Base-by-base conservation (phyloP, 768 basidiomycete genomes). In the Fistulinella prunicolor region DNA sequence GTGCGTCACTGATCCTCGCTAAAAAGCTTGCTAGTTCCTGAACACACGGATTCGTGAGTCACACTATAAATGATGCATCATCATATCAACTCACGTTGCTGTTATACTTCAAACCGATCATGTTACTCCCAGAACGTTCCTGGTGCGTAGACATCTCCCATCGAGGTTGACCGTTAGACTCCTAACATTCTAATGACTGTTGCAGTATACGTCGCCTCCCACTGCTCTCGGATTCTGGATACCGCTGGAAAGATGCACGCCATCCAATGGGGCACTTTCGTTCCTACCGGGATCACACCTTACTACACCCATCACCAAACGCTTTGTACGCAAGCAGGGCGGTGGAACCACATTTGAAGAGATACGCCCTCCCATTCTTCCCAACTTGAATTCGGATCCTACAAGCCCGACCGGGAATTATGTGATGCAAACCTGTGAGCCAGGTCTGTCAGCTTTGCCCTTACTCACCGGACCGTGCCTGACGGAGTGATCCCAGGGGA, bases 191-290 rank as follows among this genome's bases (percentile, higher is more conserved):
- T 51, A 23, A 60, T 22, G 6, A 36, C 10, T 39, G 12, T 24
- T 69, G 36, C 64, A 98, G 83, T 97, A 95, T 69, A 96, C 94
- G 9, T 75, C 88, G 34, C 96, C 96, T 10, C 89, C 89, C 0
- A 84, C 83, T 9, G 96, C 96, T 0, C 78, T 98, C 19, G 96
- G 96, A 2, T 91, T 94, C 64, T 99, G 96, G 96, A 89, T 98
- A 49, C 90, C 95, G 0, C 72, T 99, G 30, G 95, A 98, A 65
- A 76, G 80, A 49, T 96, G 94, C 66, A 94, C 93, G 6, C 62
- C 77, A 2, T 69, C 71, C 37, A 94, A 94, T 58, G 93, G 93
- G 9, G 90, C 92, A 8, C 76, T 94, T 6, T 89, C 86, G 5
- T 95, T 94, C 68, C 73, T 90, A 3, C 94, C 94, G 0, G 93